Base-by-base conservation (phyloP, 1,139 yeast species). In the Candida pseudoviswanathii region DNA sequence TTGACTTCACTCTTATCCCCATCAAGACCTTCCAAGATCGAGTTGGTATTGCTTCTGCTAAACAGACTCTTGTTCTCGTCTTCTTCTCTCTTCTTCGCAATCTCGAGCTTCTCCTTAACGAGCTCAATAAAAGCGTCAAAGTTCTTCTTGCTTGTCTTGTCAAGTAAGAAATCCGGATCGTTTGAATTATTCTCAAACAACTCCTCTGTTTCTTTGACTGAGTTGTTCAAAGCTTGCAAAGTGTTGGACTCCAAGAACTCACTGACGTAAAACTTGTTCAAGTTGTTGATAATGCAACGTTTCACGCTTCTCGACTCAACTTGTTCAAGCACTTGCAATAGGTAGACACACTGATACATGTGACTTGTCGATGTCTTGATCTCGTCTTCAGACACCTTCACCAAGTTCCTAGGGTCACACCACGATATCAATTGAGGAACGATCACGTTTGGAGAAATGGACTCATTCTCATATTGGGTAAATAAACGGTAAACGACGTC, bases 361-460 rank as follows among this genome's bases (percentile, higher is more conserved):
- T 87, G 96, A 3, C 81, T 70, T 6, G 78, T 66, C 30, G 83
- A 80, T 16, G 62, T 62, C 4, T 63, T 61, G 16, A 73, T 63
- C 2, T 70, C 75, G 2, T 69, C 79, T 8, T 74, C 74, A 1
- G 72, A 63, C 45, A 73, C 67, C 50, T 81, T 80, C 2, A 85
- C 92, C 8, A 88, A 71, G 57, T 85, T 84, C 41, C 70, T 68
- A 0, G 97, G 96, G 64, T 91, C 95, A 36, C 96, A 87, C 96
- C 97, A 89, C 58, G 85, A 84, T 27, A 88, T 73, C 43, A 92
- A 67, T 61, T 89, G 96, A 56, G 87, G 92, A 27, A 89, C 68
- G 1, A 90, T 80, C n/a, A 76, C 75, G 16, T 77, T 73, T 0
- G 94, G 86, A 11, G 82, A 60, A 60, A 77, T 64, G 6, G 69